Evolutionary conservation across 2,329 filamentous ascomycete species (phyloP), one percentile per base, ranked within the genome.

Genomic region (Colletotrichum higginsianum): DNA sequence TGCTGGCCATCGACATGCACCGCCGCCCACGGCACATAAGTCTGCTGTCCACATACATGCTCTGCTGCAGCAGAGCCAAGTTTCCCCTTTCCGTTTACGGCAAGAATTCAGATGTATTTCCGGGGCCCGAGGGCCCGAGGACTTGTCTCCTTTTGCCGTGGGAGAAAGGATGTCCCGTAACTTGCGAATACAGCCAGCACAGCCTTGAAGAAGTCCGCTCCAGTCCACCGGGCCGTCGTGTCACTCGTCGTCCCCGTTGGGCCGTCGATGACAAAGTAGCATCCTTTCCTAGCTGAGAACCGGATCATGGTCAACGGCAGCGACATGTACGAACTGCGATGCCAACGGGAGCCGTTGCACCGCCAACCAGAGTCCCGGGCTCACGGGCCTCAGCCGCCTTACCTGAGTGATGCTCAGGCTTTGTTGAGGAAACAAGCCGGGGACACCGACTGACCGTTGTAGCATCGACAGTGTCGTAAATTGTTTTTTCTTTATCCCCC

Each of bases 271-370:
- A n/a, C 30, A 50, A 38, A 15, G n/a, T 38, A 49, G 40, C 49
- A 67, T 50, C 67, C 67, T n/a, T 71, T 52, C 55, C 38, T 63
- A 71, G 63, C 67, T 70, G 63, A 67, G 18, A 71, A 61, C 49
- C 38, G 60, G 42, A 57, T 18, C 60, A 26, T 30, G 7, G 49
- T 11, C 15, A 53, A 3, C 12, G 23, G 66, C 42, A 35, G 26
- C 16, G 66, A 53, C 52, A 15, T 40, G 49, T 47, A 40, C 38
- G 50, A 64, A 18, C 8, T 60, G 16, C 12, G 46, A 30, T 60
- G 52, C 18, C 35, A 52, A 66, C 9, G 46, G 38, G 55, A 60
- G 35, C 44, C 50, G 64, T 57, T 47, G 49, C 55, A 52, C 64
- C 38, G 44, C 44, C 49, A 16, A 40, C 38, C 30, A 38, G 30